These are phyloP conservation scores for Aphanocladium album DNA, from an alignment of 2,329 filamentous ascomycete genomes.

Conservation along the genomic window DNA sequence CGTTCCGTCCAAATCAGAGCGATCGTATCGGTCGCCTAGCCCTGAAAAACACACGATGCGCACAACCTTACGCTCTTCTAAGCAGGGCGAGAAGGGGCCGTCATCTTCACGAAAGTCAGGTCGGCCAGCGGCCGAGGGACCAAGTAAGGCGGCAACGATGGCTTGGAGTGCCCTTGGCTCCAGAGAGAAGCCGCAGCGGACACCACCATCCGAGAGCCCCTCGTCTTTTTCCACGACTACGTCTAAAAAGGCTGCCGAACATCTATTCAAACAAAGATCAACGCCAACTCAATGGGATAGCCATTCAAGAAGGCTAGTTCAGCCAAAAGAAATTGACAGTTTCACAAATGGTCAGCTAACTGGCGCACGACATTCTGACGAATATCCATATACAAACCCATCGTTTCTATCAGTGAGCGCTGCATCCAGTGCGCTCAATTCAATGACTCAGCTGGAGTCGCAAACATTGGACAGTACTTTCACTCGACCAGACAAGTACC, in stretches of 20 bases:
- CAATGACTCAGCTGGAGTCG: constrained; percentile 19
- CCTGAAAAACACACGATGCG: constrained; percentile 59
- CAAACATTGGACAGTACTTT: background rate
- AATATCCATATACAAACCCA: constrained; percentile 32
- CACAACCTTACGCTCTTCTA: constrained; percentile 53
- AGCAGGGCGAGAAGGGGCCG: constrained; percentile 36
- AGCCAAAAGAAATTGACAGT: constrained; percentile 30
- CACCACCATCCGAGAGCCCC: constrained; percentile 21
- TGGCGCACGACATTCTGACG: constrained; percentile 34
- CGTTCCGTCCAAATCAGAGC: constrained; percentile 30
- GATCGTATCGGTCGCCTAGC: constrained; percentile 45
- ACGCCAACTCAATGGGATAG: constrained; percentile 47
- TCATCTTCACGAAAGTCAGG: constrained; percentile 37
- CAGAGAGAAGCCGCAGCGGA: constrained; percentile 30
- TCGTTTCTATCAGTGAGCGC: constrained; percentile 50
- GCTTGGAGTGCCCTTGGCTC: constrained; percentile 52
- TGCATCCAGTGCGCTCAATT: constrained; percentile 49
- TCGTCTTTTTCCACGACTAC: constrained; percentile 17
- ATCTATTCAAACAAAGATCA: constrained; percentile 26
- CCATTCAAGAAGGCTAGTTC: constrained; percentile 47
- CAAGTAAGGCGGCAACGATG: constrained; percentile 59
- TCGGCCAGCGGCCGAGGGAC: constrained; percentile 44
- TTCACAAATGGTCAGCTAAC: constrained; percentile 22
- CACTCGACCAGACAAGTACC: background rate
- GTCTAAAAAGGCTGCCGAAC: constrained; percentile 27